A percentile compares a stretch with the other conserved stretches of the same genome.
phyloP scores from a whole-genome alignment of 495 filamentous ascomycete genomes.

The Penicillium manginii region DNA sequence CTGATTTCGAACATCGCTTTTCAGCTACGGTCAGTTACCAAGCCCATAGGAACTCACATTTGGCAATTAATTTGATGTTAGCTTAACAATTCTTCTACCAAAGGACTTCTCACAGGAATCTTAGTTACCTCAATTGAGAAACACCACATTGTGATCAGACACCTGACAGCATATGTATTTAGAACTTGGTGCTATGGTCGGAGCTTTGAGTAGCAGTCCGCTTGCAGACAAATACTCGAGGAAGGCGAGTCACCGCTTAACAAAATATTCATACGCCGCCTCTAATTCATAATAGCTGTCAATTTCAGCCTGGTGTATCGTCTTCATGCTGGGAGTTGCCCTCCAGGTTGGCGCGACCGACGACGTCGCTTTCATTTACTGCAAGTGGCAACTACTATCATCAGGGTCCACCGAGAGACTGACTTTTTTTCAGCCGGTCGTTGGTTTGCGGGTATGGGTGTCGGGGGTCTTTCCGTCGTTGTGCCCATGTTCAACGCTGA shows the following conservation, averaged over 20 bases:
- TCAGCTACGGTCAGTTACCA: neutral
- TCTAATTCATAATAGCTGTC: no score
- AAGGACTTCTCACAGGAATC: neutral
- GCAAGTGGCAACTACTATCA: no score
- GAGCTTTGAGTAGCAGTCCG: conserved; percentile 73
- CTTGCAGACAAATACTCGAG: conserved; percentile 78
- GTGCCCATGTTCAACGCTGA: conserved; percentile 72
- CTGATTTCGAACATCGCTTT: conserved; percentile 14
- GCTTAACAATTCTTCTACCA: neutral
- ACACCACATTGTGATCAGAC: neutral
- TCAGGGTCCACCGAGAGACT: no score
- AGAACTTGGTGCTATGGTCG: conserved; percentile 81
- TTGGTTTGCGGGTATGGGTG: conserved; percentile 57
- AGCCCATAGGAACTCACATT: no score
- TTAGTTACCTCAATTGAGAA: neutral
- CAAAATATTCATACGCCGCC: no score
- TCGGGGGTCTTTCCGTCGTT: conserved; percentile 63
- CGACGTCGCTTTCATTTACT: conserved; percentile 41
- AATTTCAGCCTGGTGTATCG: conserved; percentile 29
- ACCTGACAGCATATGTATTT: conserved; percentile 34
- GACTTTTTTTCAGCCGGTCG: conserved; percentile 35
- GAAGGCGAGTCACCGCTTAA: conserved; percentile 56
- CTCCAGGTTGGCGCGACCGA: conserved; percentile 43
- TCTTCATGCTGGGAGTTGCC: conserved; percentile 70
- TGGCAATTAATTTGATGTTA: neutral